These are phyloP conservation scores for Limnanthes douglasii DNA, from an alignment of 345 rosid species.

Conservation along the genomic window DNA sequence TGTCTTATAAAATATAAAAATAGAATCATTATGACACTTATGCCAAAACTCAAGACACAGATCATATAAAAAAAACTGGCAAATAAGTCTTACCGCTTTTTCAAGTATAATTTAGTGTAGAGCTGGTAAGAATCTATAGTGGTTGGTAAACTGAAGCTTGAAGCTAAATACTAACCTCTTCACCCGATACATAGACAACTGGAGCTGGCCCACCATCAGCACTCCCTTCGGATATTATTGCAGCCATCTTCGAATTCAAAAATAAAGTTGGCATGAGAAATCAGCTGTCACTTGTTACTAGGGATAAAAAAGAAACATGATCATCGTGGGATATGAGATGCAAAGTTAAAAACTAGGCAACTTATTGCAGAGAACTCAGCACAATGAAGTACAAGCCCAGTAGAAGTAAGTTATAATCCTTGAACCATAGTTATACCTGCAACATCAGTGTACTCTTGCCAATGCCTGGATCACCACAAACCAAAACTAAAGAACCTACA, in stretches of 20 bases:
- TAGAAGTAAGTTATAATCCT: background rate
- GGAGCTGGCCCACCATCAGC: constrained; percentile 37
- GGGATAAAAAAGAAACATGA: background rate
- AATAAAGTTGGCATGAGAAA: constrained; percentile 9
- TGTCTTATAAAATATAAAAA: too few relatives aligned
- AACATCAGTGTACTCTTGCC: constrained; percentile 90
- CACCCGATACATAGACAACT: constrained; percentile 84
- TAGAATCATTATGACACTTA: too few relatives aligned
- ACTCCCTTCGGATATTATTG: constrained; percentile 46
- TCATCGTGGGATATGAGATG: background rate
- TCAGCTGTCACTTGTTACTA: constrained; percentile 1
- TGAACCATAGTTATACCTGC: constrained; percentile 32
- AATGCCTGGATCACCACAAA: constrained; percentile 96
- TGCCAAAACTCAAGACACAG: too few relatives aligned
- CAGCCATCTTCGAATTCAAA: constrained; percentile 49
- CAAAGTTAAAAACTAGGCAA: background rate
- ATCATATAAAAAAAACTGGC: too few relatives aligned
- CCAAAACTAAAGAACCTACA: constrained; percentile 72
- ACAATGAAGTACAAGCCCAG: background rate
- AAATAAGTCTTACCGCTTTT: too few relatives aligned
- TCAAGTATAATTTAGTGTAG: too few relatives aligned
- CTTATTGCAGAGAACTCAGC: background rate
- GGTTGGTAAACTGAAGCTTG: too few relatives aligned
- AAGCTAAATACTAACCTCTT: constrained; percentile 85
- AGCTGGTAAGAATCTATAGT: too few relatives aligned